A percentile compares a stretch with the other conserved stretches of the same genome.
phyloP scores from a whole-genome alignment of 495 filamentous ascomycete genomes.

The Hypoxylon lienhwacheense region DNA sequence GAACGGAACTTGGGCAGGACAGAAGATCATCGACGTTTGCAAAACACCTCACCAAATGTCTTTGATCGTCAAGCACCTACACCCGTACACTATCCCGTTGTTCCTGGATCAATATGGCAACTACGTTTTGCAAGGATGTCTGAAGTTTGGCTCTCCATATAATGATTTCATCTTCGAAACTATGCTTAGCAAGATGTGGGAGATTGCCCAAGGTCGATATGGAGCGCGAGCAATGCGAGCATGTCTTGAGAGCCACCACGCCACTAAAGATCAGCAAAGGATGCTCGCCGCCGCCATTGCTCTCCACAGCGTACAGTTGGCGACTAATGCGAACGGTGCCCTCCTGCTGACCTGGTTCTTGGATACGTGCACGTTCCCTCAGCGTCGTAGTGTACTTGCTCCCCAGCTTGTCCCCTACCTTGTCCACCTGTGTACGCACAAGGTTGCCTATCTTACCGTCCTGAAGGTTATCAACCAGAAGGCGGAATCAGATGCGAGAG shows the following conservation, averaged over 20 bases:
- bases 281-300: conserved; percentile 94
- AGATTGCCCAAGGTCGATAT: conserved; percentile 88
- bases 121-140: conserved; percentile 94
- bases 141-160: conserved; percentile 83
- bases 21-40: conserved; percentile 98
- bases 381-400: conserved; percentile 86
- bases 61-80: conserved; percentile 79
- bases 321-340: conserved; percentile 94
- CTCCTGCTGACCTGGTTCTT: conserved; percentile 96
- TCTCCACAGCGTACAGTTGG: conserved; percentile 92
- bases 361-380: conserved; percentile 95
- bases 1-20: conserved; percentile 98
- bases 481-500: conserved; percentile 90
- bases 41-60: conserved; percentile 81
- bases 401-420: conserved; percentile 91
- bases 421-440: conserved; percentile 97
- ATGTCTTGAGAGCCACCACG: conserved; percentile 93
- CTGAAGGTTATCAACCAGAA: conserved; percentile 98
- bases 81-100: conserved; percentile 81
- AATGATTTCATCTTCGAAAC: conserved; percentile 98
- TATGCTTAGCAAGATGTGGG: conserved; percentile 95
- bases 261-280: conserved; percentile 92
- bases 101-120: conserved; percentile 99
- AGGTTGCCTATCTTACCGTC: conserved; percentile 96
- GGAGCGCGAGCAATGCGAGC: conserved; percentile 95